Evolutionary conservation across 805 yeast species (phyloP).

Genomic region (Alloascoidea hylecoeti): DNA sequence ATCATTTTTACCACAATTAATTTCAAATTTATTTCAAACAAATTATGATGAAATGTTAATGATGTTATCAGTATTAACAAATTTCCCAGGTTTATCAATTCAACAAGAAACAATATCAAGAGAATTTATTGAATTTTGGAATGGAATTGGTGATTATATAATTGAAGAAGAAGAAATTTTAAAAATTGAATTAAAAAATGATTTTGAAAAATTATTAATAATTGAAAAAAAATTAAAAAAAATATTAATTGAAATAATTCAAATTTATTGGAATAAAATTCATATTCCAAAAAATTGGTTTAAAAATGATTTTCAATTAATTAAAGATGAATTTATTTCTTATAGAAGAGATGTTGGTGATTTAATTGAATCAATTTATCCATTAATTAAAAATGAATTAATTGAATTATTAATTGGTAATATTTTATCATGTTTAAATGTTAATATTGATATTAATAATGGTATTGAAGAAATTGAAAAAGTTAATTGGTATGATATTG

Average conservation of each 20-base stretch:
- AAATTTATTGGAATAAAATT: conserved; percentile 8
- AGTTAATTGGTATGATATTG: conserved; percentile 29
- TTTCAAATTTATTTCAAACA: conserved; percentile 22
- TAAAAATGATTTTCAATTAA: conserved; percentile 2
- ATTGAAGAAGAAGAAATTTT: conserved; percentile 25
- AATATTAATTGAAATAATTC: conserved; percentile 11
- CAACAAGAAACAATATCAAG: conserved; percentile 42
- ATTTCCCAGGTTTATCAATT: conserved; percentile 41
- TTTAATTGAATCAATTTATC: conserved; percentile 55
- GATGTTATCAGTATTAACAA: conserved; percentile 36
- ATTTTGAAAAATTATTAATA: not conserved
- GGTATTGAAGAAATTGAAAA: not conserved
- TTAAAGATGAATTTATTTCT: conserved; percentile 41
- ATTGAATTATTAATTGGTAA: conserved; percentile 27
- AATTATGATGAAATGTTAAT: conserved; percentile 26
- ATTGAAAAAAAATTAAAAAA: conserved; percentile 1
- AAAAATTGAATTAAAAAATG: not conserved
- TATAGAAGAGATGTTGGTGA: conserved; percentile 71
- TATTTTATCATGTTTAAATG: conserved; percentile 15
- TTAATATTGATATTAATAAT: conserved; percentile 6
- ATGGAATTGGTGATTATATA: conserved; percentile 43
- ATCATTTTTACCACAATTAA: conserved; percentile 27
- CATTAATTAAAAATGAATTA: conserved; percentile 42
- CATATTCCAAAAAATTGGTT: conserved; percentile 2
- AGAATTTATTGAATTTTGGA: conserved; percentile 56